Percentiles rank a stretch among this genome's conserved stretches.
These are phyloP conservation scores for Paxillus ammoniavirescens DNA, from an alignment of 768 basidiomycete genomes.

Conservation along the genomic window DNA sequence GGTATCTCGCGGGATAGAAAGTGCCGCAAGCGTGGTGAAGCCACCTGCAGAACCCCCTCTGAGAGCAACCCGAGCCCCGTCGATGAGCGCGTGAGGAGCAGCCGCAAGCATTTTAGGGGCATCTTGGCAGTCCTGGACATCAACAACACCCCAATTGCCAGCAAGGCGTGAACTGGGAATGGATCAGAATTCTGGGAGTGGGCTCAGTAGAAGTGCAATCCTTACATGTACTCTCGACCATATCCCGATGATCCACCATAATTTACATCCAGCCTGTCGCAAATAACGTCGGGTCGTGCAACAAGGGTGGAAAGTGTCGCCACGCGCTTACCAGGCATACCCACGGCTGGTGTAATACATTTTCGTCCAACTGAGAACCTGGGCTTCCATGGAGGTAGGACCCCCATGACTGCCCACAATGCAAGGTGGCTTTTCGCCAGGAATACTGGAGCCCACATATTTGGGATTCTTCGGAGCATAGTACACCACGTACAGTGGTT, in stretches of 20 bases:
- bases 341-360: constrained; percentile 71
- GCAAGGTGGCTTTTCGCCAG: constrained; percentile 64
- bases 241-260: constrained; percentile 76
- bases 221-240: constrained; percentile 62
- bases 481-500: constrained; percentile 58
- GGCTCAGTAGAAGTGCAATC: not conserved
- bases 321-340: constrained; percentile 60
- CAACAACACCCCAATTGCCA: constrained; percentile 71
- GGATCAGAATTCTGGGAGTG: not conserved
- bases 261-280: constrained; percentile 65
- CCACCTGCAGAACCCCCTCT: constrained; percentile 77
- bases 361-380: constrained; percentile 51
- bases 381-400: constrained; percentile 50
- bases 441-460: constrained; percentile 46
- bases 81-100: constrained; percentile 52
- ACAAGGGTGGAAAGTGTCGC: not conserved
- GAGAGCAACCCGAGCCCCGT: constrained; percentile 61
- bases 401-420: constrained; percentile 70
- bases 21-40: constrained; percentile 56
- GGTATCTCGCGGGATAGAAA: constrained; percentile 41
- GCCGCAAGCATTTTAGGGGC: constrained; percentile 51
- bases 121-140: constrained; percentile 62
- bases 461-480: constrained; percentile 66
- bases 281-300: not conserved
- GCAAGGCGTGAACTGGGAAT: constrained; percentile 46